Percentiles rank a stretch among this genome's conserved stretches.
These are phyloP conservation scores for Gnomoniopsis sp. DNA, from an alignment of 2,329 filamentous ascomycete species.

Conservation along the genomic window DNA sequence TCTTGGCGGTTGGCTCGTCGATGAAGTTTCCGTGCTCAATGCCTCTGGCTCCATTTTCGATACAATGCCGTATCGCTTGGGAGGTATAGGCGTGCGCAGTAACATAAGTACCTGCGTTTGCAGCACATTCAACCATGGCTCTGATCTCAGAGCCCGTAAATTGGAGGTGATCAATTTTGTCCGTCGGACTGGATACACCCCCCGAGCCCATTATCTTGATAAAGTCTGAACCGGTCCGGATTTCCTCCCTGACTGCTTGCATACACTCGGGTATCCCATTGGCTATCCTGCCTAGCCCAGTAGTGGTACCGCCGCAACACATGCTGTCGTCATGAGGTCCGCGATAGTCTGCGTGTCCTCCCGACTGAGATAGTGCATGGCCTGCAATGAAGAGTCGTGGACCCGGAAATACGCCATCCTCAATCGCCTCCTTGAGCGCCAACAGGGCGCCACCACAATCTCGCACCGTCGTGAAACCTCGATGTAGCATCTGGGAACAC, in stretches of 20 bases:
- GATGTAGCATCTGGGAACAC: constrained; percentile 42
- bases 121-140: constrained; percentile 46
- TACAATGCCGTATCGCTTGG: constrained; percentile 44
- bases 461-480: constrained; percentile 51
- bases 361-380: constrained; percentile 47
- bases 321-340: constrained; percentile 36
- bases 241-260: constrained; percentile 45
- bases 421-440: constrained; percentile 47
- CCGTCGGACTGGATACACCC: constrained; percentile 49
- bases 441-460: constrained; percentile 50
- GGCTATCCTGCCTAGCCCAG: constrained; percentile 36
- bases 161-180: constrained; percentile 47
- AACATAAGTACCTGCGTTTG: constrained; percentile 45
- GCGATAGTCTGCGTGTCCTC: constrained; percentile 48
- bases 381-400: constrained; percentile 49
- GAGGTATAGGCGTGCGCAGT: constrained; percentile 54
- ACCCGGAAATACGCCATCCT: constrained; percentile 44
- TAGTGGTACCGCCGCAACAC: constrained; percentile 42
- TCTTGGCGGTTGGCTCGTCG: constrained; percentile 34
- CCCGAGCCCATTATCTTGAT: constrained; percentile 56
- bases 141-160: constrained; percentile 50
- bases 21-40: constrained; percentile 44
- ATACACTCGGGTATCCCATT: constrained; percentile 50
- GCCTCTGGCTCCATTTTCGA: constrained; percentile 47
- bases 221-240: constrained; percentile 49